Conservation (phyloP, 768 basidiomycete genomes). For the Obba rivulosa region DNA sequence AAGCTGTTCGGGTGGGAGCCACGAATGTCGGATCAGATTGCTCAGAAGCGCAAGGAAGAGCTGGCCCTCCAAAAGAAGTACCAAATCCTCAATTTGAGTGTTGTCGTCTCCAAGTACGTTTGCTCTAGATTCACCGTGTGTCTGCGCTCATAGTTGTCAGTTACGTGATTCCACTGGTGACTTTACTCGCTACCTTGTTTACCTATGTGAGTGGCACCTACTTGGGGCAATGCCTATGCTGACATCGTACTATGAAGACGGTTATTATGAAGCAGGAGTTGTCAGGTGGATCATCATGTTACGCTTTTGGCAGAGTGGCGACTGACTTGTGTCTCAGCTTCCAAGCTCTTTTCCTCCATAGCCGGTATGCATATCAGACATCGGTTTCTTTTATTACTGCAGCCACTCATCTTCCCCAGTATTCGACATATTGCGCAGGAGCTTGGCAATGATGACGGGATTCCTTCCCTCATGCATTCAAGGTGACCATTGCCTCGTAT, state of each 20-base stretch:
- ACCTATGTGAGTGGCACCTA: too few species aligned
- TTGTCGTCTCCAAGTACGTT: slow-evolving; percentile 42
- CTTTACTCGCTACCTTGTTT: too few species aligned
- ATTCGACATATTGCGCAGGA: slow-evolving; percentile 55
- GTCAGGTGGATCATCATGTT: too few species aligned
- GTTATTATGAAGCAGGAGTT: too few species aligned
- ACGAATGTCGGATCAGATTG: slow-evolving; percentile 46
- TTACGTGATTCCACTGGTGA: too few species aligned
- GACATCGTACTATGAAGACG: too few species aligned
- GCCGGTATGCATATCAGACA: slow-evolving; percentile 14
- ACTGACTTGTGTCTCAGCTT: slow-evolving; percentile 23
- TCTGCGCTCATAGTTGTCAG: too few species aligned
- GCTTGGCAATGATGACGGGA: slow-evolving; percentile 34
- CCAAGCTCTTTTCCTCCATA: slow-evolving; percentile 35
- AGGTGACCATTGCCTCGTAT: slow-evolving; percentile 36
- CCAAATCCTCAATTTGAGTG: slow-evolving; percentile 45
- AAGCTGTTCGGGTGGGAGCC: slow-evolving; percentile 44
- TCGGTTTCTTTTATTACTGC: background rate
- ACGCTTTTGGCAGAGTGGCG: too few species aligned
- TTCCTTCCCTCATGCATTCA: slow-evolving; percentile 25
- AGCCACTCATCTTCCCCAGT: slow-evolving; percentile 26
- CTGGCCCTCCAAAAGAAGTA: slow-evolving; percentile 47
- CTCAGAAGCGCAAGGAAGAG: slow-evolving; percentile 58
- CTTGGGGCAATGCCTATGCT: too few species aligned
- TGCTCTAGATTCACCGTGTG: too few species aligned